Percentiles rank a stretch among this genome's conserved stretches.
Conservation (phyloP, 495 filamentous ascomycete genomes). For the Parathielavia hyrcaniae region DNA sequence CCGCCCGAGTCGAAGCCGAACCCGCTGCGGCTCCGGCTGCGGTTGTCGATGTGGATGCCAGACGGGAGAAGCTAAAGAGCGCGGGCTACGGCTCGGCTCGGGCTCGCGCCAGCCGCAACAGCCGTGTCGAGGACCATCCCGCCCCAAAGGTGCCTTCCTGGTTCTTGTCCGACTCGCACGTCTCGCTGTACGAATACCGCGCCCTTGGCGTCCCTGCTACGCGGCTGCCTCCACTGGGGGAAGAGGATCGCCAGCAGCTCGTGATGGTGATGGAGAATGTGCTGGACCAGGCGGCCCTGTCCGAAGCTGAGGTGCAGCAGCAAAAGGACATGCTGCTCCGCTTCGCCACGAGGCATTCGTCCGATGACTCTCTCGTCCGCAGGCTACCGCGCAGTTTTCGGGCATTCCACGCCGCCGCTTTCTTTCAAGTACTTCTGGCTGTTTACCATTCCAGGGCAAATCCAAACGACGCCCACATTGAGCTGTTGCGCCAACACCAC, state of each 20-base stretch:
- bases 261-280: constrained; percentile 8
- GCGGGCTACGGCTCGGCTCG: constrained; percentile 34
- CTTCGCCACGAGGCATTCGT: neutral
- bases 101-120: constrained; percentile 34
- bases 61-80: constrained; percentile 19
- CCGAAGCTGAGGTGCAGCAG: constrained; percentile 16
- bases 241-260: constrained; percentile 14
- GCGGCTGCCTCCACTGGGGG: constrained; percentile 14
- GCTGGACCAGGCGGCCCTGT: constrained; percentile 15
- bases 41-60: constrained; percentile 8
- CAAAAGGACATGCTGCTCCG: constrained; percentile 6
- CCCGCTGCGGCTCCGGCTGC: neutral
- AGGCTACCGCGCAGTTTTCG: constrained; percentile 1
- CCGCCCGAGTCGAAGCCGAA: neutral
- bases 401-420: constrained; percentile 14
- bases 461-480: constrained; percentile 9
- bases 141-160: constrained; percentile 40
- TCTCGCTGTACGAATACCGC: constrained; percentile 28
- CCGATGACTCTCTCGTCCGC: neutral
- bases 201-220: constrained; percentile 16
- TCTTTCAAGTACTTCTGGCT: constrained; percentile 18
- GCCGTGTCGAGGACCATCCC: constrained; percentile 39
- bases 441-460: constrained; percentile 11
- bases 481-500: constrained; percentile 20
- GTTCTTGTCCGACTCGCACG: constrained; percentile 32